phyloP scores from a whole-genome alignment of 1,139 yeast species.

The Pichia sp. region DNA sequence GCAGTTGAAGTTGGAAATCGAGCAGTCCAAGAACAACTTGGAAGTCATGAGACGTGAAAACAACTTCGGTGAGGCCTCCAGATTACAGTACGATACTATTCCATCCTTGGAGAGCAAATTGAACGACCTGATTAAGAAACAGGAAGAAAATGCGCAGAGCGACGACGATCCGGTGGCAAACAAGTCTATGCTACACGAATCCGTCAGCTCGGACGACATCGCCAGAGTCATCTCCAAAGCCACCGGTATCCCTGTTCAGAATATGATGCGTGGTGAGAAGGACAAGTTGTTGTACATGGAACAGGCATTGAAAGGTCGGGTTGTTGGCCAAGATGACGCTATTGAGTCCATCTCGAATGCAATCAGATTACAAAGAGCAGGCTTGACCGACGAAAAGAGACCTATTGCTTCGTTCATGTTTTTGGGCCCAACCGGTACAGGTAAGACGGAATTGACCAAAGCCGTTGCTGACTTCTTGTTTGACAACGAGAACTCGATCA shows the following conservation, averaged over 20 bases:
- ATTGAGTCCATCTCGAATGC: constrained; percentile 87
- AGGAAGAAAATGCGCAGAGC: constrained; percentile 27
- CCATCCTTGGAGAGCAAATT: constrained; percentile 71
- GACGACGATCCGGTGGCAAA: constrained; percentile 17
- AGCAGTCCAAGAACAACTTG: constrained; percentile 75
- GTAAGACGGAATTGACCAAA: constrained; percentile 93
- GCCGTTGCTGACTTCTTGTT: constrained; percentile 87
- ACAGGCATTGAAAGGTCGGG: constrained; percentile 64
- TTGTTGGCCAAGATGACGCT: constrained; percentile 95
- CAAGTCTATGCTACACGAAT: constrained; percentile 65
- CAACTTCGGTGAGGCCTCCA: constrained; percentile 83
- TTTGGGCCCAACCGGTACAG: constrained; percentile 97
- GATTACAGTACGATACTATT: constrained; percentile 77
- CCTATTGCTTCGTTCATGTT: constrained; percentile 97
- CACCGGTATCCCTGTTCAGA: constrained; percentile 95
- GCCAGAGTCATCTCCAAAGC: constrained; percentile 86
- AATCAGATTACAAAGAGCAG: constrained; percentile 93
- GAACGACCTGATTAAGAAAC: constrained; percentile 44
- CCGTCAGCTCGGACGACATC: constrained; percentile 91
- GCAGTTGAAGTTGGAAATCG: constrained; percentile 73
- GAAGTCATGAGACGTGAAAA: constrained; percentile 82
- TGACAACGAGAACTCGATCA: constrained; percentile 79
- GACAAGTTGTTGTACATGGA: constrained; percentile 90
- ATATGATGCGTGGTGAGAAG: constrained; percentile 89
- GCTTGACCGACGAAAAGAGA: constrained; percentile 85